phyloP scores from a whole-genome alignment of 2,329 filamentous ascomycete genomes.

The Lasiodiplodia gonubiensis region DNA sequence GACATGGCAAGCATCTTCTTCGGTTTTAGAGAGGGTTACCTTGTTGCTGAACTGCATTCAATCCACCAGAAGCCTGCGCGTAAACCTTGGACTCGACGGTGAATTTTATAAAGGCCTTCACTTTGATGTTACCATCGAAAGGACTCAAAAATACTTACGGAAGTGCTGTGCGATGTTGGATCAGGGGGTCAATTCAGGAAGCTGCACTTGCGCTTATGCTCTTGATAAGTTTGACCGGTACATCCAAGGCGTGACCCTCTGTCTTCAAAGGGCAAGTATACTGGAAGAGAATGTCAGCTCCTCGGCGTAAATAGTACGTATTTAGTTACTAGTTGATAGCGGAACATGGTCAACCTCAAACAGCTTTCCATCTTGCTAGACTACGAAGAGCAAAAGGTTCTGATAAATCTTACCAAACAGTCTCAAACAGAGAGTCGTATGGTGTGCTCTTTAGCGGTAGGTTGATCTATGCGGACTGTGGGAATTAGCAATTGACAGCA shows the following conservation, averaged over 20 bases:
- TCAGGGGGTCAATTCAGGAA: background rate
- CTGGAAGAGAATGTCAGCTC: slow-evolving; percentile 11
- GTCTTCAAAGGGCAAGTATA: background rate
- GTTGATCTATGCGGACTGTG: too few species aligned
- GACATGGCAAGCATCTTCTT: background rate
- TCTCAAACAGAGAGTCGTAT: background rate
- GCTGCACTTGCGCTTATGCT: background rate
- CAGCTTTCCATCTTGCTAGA: slow-evolving; percentile 29
- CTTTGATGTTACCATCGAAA: slow-evolving; percentile 24
- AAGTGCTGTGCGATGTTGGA: background rate
- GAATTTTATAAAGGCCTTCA: background rate
- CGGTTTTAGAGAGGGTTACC: too few species aligned
- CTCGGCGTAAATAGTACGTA: slow-evolving; percentile 6
- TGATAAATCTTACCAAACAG: slow-evolving; percentile 21
- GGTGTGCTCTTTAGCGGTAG: slow-evolving; percentile 16
- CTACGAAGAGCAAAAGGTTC: slow-evolving; percentile 28
- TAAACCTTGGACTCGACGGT: background rate
- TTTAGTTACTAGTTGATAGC: too few species aligned
- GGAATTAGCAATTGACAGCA: background rate
- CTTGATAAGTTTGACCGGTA: slow-evolving; percentile 1
- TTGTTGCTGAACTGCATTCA: background rate
- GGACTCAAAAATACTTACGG: background rate
- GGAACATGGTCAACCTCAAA: background rate
- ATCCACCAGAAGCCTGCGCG: slow-evolving; percentile 10
- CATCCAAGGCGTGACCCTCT: background rate